These are phyloP conservation scores for Cryptococcus amylolentus DNA, from an alignment of 1,284 basidiomycete genomes.

Conservation along the genomic window DNA sequence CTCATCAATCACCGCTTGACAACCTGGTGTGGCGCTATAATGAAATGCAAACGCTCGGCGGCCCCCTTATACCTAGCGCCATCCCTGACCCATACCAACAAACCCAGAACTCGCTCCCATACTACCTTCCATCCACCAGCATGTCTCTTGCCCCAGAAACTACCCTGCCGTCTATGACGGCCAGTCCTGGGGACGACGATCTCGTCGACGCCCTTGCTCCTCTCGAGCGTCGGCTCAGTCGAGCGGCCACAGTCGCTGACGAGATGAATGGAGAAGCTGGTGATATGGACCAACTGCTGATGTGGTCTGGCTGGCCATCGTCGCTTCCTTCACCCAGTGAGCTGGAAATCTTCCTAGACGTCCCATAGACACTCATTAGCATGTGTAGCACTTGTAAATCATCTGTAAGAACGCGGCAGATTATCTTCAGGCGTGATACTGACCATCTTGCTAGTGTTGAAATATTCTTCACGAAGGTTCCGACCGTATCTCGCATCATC, in stretches of 20 bases:
- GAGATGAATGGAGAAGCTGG: conserved; percentile 19
- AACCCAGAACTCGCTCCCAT: no score
- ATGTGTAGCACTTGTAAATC: conserved; percentile 10
- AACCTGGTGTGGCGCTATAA: no score
- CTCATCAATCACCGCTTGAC: no score
- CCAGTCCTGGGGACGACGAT: no score
- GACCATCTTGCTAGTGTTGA: conserved; percentile 26
- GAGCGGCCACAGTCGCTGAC: no score
- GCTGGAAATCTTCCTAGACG: conserved; percentile 10
- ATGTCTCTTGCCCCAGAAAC: no score
- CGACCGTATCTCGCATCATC: conserved; percentile 38
- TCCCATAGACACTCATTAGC: no score
- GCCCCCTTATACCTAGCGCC: no score
- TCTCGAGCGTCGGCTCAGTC: neutral
- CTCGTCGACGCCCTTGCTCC: neutral
- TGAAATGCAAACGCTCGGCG: no score
- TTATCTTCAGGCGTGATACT: no score
- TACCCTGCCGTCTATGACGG: no score
- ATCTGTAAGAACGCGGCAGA: conserved; percentile 30
- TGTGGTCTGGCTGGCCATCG: conserved; percentile 46
- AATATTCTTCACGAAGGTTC: conserved; percentile 43
- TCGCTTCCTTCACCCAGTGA: conserved; percentile 41
- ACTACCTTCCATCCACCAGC: no score
- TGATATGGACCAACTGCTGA: conserved; percentile 26
- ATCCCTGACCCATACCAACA: neutral